Evolutionary conservation across 2,329 filamentous ascomycete species (phyloP).

Genomic region (Ophiostoma novo-ulmi): DNA sequence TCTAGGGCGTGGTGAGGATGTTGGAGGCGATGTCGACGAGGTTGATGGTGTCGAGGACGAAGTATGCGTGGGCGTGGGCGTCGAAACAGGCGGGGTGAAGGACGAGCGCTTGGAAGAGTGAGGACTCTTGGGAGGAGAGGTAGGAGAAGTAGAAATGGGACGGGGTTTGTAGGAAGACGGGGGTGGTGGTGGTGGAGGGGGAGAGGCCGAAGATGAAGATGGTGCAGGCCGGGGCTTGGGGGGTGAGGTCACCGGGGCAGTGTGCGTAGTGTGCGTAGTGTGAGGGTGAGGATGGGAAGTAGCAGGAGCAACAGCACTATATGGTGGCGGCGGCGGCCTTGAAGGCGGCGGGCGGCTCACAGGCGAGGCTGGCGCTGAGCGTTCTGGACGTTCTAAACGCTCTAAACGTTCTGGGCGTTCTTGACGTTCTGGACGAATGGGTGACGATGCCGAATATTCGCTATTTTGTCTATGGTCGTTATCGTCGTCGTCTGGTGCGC

Average conservation of each 20-base stretch:
- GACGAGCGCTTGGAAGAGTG: slow-evolving; percentile 8
- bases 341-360: slow-evolving; percentile 31
- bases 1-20: slow-evolving; percentile 16
- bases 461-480: slow-evolving; percentile 31
- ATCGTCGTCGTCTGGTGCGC: slow-evolving; percentile 35
- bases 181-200: slow-evolving; percentile 13
- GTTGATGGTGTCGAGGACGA: neutral
- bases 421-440: neutral
- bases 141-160: neutral
- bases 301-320: neutral
- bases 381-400: neutral
- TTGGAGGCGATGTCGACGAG: slow-evolving; percentile 17
- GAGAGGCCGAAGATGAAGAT: slow-evolving; percentile 16
- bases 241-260: slow-evolving; percentile 5
- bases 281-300: slow-evolving; percentile 20
- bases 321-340: slow-evolving; percentile 31
- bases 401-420: neutral
- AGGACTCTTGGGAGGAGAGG: slow-evolving; percentile 10
- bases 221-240: slow-evolving; percentile 10
- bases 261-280: neutral
- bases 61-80: slow-evolving; percentile 17
- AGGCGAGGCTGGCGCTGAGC: slow-evolving; percentile 24
- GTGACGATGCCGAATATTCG: neutral
- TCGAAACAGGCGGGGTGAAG: neutral
- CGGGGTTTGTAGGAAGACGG: neutral